Percentiles rank a stretch among this genome's conserved stretches.
Evolutionary conservation across 495 filamentous ascomycete species (phyloP).

Genomic region (Neurospora tetraspora): DNA sequence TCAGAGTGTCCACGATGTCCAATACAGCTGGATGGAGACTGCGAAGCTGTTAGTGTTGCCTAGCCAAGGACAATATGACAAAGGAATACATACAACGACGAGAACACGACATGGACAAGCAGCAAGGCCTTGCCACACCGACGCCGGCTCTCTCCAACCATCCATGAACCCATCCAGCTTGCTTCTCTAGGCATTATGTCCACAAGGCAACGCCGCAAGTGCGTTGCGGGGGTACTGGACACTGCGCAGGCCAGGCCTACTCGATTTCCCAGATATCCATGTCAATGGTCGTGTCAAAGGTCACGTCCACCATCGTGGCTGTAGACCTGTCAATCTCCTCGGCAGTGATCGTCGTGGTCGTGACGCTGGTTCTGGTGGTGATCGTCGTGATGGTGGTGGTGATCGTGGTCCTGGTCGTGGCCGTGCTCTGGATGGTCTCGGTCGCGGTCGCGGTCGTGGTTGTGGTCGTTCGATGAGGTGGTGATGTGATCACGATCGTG

Average conservation of each 20-base stretch:
- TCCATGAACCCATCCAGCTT: not conserved
- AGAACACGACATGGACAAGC: not conserved
- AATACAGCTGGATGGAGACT: not conserved
- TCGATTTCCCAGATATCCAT: too few relatives aligned
- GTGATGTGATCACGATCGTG: not conserved
- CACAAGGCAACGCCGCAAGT: too few relatives aligned
- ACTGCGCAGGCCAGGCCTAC: too few relatives aligned
- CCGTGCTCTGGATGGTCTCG: not conserved
- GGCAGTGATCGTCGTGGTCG: not conserved
- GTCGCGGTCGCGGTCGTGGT: not conserved
- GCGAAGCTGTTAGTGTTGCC: not conserved
- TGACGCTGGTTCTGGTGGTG: not conserved
- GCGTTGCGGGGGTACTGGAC: too few relatives aligned
- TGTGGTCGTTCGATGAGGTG: not conserved
- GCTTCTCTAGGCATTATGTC: not conserved
- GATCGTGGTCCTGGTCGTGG: not conserved
- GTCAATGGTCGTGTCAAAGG: too few relatives aligned
- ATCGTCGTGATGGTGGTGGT: not conserved
- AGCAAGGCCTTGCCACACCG: not conserved
- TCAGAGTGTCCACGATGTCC: not conserved
- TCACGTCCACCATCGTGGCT: too few relatives aligned
- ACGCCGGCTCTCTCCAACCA: not conserved
- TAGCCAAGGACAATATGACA: too few relatives aligned
- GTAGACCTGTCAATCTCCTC: not conserved
- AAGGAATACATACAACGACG: not conserved